A percentile compares a stretch with the other conserved stretches of the same genome.
Evolutionary conservation across 169 alveolate genomes (phyloP).

Genomic region (Plasmodium ovale): DNA sequence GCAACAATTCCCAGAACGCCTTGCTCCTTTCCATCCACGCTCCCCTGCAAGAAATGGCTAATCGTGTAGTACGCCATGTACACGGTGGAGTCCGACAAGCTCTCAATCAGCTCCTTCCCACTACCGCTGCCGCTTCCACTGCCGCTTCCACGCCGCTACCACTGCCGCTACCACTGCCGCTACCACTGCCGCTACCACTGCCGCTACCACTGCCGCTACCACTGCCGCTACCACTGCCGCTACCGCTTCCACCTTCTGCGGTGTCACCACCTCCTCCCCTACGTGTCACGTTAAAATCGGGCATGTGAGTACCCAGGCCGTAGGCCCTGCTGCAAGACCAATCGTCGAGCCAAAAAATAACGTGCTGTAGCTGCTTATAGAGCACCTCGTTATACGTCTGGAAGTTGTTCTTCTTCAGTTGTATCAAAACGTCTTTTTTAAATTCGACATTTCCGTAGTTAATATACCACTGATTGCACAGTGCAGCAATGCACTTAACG

Average conservation of each 20-base stretch:
- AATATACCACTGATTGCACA: conserved; percentile 97
- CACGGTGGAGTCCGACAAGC: conserved; percentile 99
- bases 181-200: too few species aligned
- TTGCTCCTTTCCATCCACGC: conserved; percentile 89
- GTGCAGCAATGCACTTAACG: conserved; percentile 96
- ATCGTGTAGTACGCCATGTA: conserved; percentile 99
- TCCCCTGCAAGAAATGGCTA: conserved; percentile 96
- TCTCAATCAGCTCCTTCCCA: conserved; percentile 93
- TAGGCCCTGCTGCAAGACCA: conserved; percentile 99
- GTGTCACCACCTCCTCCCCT: background rate
- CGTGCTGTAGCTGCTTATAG: conserved; percentile 91
- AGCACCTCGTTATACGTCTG: conserved; percentile 85
- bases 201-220: too few species aligned
- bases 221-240: background rate
- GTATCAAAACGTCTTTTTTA: conserved; percentile 93
- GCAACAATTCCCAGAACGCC: conserved; percentile 92
- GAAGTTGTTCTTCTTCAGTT: conserved; percentile 86
- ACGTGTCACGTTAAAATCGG: conserved; percentile 89
- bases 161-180: too few species aligned
- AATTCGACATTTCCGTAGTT: conserved; percentile 97
- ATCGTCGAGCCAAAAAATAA: conserved; percentile 91
- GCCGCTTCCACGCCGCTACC: background rate
- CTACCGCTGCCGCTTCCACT: background rate
- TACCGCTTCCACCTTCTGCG: background rate
- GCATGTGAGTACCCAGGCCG: conserved; percentile 98